Evolutionary conservation across 2,329 filamentous ascomycete genomes (phyloP).

Genomic region (Chrysosphaeria jannelii): DNA sequence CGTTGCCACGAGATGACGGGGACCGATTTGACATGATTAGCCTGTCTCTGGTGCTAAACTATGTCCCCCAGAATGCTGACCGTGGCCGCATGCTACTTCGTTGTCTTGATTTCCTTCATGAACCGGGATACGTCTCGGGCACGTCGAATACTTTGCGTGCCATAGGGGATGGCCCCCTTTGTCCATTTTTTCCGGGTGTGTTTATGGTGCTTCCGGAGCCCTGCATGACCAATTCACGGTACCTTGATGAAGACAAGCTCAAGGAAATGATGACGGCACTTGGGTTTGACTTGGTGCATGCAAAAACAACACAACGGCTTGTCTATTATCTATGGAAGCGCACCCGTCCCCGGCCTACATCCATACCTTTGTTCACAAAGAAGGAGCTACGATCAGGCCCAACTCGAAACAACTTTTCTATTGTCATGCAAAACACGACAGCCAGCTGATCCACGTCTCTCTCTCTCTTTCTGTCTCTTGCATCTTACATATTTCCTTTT

Average conservation of each 20-base stretch:
- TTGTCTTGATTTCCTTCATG: constrained; percentile 37
- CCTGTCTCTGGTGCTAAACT: constrained; percentile 79
- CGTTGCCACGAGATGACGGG: constrained; percentile 27
- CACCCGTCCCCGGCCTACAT: constrained; percentile 5
- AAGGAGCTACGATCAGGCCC: constrained; percentile 45
- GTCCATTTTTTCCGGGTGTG: constrained; percentile 27
- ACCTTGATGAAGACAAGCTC: constrained; percentile 44
- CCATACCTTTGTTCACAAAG: constrained; percentile 26
- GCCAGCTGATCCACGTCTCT: too few relatives aligned
- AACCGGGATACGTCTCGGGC: constrained; percentile 4
- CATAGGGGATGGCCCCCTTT: too few relatives aligned
- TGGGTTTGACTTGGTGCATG: constrained; percentile 34
- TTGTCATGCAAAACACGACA: constrained; percentile 28
- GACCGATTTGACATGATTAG: constrained; percentile 73
- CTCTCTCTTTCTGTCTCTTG: too few relatives aligned
- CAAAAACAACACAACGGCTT: constrained; percentile 55
- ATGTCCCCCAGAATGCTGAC: constrained; percentile 45
- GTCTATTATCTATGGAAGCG: constrained; percentile 69
- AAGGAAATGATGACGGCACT: constrained; percentile 44
- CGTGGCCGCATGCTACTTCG: constrained; percentile 67
- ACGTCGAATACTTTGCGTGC: too few relatives aligned
- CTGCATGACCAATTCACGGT: constrained; percentile 72
- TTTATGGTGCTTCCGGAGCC: constrained; percentile 77
- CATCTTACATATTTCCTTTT: too few relatives aligned
- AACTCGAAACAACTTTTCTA: constrained; percentile 69